phyloP scores from a whole-genome alignment of 306 rosid genomes.

The Vigna trinervia region DNA sequence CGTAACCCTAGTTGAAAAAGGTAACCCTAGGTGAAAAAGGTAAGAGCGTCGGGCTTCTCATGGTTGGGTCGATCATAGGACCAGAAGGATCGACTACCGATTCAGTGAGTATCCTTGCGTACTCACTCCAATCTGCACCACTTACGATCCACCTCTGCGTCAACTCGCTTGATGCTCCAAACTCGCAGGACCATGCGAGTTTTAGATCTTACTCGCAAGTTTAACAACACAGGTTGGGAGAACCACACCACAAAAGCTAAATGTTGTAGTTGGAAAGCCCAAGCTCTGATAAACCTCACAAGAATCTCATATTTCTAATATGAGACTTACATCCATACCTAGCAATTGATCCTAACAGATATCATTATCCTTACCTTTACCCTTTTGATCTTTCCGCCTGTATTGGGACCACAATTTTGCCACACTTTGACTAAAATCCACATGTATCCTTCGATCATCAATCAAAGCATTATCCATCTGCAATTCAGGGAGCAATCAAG shows the following conservation, averaged over 20 bases:
- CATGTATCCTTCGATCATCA: constrained; percentile 97
- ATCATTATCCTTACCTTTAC: constrained; percentile 62
- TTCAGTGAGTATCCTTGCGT: too few relatives aligned
- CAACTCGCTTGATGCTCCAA: too few relatives aligned
- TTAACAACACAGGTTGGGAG: background rate
- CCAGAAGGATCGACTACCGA: too few relatives aligned
- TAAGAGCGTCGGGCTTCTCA: too few relatives aligned
- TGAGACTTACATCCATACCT: background rate
- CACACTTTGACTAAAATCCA: constrained; percentile 97
- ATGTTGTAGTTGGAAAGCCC: background rate
- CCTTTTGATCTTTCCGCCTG: constrained; percentile 68
- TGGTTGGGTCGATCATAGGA: too few relatives aligned
- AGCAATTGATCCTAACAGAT: background rate
- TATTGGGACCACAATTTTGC: constrained; percentile 92
- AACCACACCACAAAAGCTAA: background rate
- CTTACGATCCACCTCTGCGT: too few relatives aligned
- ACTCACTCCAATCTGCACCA: too few relatives aligned
- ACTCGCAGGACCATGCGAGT: too few relatives aligned
- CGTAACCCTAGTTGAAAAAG: too few relatives aligned
- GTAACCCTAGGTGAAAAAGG: too few relatives aligned
- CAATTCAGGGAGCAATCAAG: constrained; percentile 36
- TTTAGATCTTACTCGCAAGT: too few relatives aligned
- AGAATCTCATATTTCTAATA: background rate
- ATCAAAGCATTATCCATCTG: constrained; percentile 98
- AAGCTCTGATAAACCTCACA: background rate